phyloP scores from a whole-genome alignment of 257 asterid species.

The Jaltomata sinuosa region DNA sequence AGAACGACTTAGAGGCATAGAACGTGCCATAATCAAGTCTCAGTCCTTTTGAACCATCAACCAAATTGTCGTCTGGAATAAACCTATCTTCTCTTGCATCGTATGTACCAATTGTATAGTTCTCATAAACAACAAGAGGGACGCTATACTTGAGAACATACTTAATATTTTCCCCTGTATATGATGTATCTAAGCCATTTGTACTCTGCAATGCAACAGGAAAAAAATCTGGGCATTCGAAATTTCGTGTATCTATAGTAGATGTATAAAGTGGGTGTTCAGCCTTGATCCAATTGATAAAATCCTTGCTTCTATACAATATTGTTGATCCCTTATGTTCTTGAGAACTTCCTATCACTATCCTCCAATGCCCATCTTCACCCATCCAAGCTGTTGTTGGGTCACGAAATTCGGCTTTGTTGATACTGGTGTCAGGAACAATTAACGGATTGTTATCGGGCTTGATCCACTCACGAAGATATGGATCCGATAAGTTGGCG shows the following conservation, averaged over 20 bases:
- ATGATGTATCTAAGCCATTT: constrained; percentile 51
- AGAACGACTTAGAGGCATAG: constrained; percentile 76
- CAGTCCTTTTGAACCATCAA: constrained; percentile 45
- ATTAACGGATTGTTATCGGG: constrained; percentile 54
- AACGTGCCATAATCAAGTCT: constrained; percentile 69
- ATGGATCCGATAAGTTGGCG: constrained; percentile 45
- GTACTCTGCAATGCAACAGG: constrained; percentile 27
- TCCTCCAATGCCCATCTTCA: constrained; percentile 47
- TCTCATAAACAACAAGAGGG: constrained; percentile 34
- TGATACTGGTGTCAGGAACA: constrained; percentile 23
- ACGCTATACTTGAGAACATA: constrained; percentile 67
- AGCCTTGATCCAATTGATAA: constrained; percentile 40
- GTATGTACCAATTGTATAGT: constrained; percentile 55
- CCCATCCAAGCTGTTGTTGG: constrained; percentile 80
- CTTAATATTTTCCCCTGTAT: constrained; percentile 18
- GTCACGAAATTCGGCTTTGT: constrained; percentile 44
- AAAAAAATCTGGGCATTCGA: constrained; percentile 75
- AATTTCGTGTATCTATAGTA: constrained; percentile 35
- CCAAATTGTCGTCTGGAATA: constrained; percentile 33
- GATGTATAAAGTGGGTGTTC: constrained; percentile 38
- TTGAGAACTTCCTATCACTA: constrained; percentile 35
- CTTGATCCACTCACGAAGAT: constrained; percentile 56
- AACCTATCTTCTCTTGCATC: constrained; percentile 22
- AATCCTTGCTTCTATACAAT: constrained; percentile 49
- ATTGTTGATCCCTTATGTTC: constrained; percentile 34